phyloP scores from a whole-genome alignment of 1,284 basidiomycete genomes.

The Tylopilus orsonianus region DNA sequence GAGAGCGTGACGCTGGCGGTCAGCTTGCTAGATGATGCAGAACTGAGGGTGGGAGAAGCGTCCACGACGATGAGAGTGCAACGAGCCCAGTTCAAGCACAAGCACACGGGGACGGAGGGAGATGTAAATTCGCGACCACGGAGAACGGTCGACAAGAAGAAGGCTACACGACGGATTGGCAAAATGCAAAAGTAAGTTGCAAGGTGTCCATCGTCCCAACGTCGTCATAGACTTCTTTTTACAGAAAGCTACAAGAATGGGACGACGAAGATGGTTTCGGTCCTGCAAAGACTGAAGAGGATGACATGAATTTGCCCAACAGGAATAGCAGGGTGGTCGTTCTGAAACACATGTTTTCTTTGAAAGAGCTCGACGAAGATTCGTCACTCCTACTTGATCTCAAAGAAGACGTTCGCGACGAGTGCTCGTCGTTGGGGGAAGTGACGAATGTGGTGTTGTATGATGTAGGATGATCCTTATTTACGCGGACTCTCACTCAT shows the following conservation, averaged over 20 bases:
- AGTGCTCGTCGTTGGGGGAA: conserved; percentile 88
- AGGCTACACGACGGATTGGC: conserved; percentile 74
- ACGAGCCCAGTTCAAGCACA: conserved; percentile 83
- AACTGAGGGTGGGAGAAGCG: conserved; percentile 81
- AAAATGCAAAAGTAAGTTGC: conserved; percentile 83
- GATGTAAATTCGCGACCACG: conserved; percentile 46
- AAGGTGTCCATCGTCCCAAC: background rate
- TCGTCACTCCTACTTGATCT: conserved; percentile 86
- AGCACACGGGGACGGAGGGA: conserved; percentile 39
- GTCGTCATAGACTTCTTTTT: background rate
- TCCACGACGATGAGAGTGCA: conserved; percentile 78
- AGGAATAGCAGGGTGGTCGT: conserved; percentile 83
- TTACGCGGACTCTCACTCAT: background rate
- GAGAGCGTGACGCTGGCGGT: conserved; percentile 89
- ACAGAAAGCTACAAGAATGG: conserved; percentile 83
- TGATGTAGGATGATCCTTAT: conserved; percentile 64
- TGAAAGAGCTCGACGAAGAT: conserved; percentile 86
- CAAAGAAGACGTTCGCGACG: conserved; percentile 95
- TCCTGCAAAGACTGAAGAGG: conserved; percentile 58
- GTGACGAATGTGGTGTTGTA: conserved; percentile 97
- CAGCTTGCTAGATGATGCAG: conserved; percentile 89
- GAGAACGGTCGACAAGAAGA: conserved; percentile 79
- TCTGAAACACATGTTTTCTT: conserved; percentile 93
- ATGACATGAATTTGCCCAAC: conserved; percentile 44
- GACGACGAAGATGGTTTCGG: conserved; percentile 84